phyloP scores from a whole-genome alignment of 23 red algal genomes.

The Cyanidiococcus yangmingshanensis region DNA sequence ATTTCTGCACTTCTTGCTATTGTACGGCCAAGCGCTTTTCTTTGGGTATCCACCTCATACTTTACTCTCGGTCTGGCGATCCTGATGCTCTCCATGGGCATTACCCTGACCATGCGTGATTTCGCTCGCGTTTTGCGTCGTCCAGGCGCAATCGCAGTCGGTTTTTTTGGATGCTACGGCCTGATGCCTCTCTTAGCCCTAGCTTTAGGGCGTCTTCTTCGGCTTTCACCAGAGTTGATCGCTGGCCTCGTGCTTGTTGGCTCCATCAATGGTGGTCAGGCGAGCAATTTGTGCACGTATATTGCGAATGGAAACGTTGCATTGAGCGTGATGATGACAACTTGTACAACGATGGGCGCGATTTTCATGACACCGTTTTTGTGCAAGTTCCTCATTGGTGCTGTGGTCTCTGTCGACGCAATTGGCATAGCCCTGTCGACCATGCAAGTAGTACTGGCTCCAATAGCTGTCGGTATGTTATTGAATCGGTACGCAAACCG shows the following conservation, averaged over 20 bases:
- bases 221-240: constrained; percentile 41
- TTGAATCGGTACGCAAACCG: constrained; percentile 60
- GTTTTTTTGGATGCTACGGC: constrained; percentile 75
- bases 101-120: constrained; percentile 73
- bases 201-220: constrained; percentile 33
- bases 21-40: constrained; percentile 39
- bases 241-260: constrained; percentile 80
- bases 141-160: constrained; percentile 58
- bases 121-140: constrained; percentile 53
- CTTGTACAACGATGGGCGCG: constrained; percentile 73
- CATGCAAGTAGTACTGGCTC: constrained; percentile 80
- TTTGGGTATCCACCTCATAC: constrained; percentile 68
- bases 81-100: constrained; percentile 98
- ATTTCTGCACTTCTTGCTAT: constrained; percentile 50
- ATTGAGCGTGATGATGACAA: constrained; percentile 92
- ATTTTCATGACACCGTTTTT: constrained; percentile 94
- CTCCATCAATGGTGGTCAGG: constrained; percentile 90
- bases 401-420: constrained; percentile 79
- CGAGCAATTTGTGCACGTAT: constrained; percentile 84
- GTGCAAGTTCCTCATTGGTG: constrained; percentile 66
- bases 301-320: constrained; percentile 94
- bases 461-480: constrained; percentile 77
- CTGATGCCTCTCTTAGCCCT: constrained; percentile 60
- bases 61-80: constrained; percentile 76
- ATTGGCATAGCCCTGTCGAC: constrained; percentile 77